Evolutionary conservation across 2,329 filamentous ascomycete genomes (phyloP), one percentile per base, ranked within the genome.

Genomic region (Pestalotiopsis sp.): DNA sequence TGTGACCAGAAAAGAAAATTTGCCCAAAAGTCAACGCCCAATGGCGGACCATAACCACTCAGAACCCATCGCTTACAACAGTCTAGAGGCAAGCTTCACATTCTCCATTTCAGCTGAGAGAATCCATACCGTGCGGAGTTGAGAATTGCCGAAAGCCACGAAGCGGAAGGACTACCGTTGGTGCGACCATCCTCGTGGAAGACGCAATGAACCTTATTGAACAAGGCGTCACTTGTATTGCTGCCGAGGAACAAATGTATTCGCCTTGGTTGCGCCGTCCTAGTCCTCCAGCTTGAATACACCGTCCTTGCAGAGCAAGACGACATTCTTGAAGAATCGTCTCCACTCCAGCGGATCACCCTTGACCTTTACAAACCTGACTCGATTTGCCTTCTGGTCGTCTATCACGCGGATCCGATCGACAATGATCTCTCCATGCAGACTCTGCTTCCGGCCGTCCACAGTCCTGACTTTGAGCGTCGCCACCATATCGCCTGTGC

Each of bases 321-420:
- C 93, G n/a, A 98, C 88, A 80, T 94, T 95, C 82, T 99, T 99
- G 85, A 99, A 99, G 78, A 99, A 94, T 41, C 96, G 86, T 70
- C 96, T 89, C 96, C 97, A 99, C 83, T 98, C 95, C 64, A 99
- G 82, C 4, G 96, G 96, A 83, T 99, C 96, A 5, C 96, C 96
- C 82, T 97, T 98, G 66, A 93, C 87, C 82, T 99, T 99, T 73
- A 97, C 88, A 78, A 99, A 98, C 65, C 94, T 88, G 36, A 98
- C 93, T 79, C 98, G 95, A 27, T 95, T 86, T 39, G 95, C 80
- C 70, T 92, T 91, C 72, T 81, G 82, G 11, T 83, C 83, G 66
- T 85, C 84, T 1, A 82, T 87, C 72, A 91, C 85, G 57, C 80
- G 78, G 77, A 88, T 88, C 80, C 83, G 88, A 76, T 95, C 92